Base-by-base conservation (phyloP, 1,284 basidiomycete species). In the Microbotryum lychnidis-dioicae region DNA sequence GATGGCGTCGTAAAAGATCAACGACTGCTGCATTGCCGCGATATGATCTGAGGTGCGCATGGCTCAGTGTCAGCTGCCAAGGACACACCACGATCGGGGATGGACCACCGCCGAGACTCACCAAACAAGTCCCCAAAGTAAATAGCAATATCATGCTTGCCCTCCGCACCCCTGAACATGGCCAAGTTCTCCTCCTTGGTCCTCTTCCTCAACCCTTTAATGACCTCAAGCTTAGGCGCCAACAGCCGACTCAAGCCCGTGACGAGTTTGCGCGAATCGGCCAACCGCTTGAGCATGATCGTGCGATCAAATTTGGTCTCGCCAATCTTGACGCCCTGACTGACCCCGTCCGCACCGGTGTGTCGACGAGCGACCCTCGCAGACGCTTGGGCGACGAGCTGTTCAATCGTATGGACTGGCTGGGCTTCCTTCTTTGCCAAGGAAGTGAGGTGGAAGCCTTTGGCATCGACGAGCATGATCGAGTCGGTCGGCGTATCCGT, bases 101-200 rank as follows among this genome's bases (percentile, higher is more conserved):
- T 20, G 16, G 50, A 48, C 16, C n/a, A 44, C 27, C 31, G 44
- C 27, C 31, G 44, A 16, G 46, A 71, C 78, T 60, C 65, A 89
- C 89, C 91, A 79, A 93, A 88, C 4, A 97, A 83, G 75, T 97
- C 93, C 51, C 89, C 90, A 77, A 96, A 83, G 74, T 97, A 92
- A 20, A 92, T 88, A 6, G 68, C 65, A 31, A 77, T 70, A 42
- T 73, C 71, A 50, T 70, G 68, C 52, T 70, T 63, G 3, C 68
- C 60, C 31, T 70, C 69, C 2, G 61, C 64, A 20, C 58, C 62
- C 27, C 33, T 56, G 50, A 65, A 64, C 37, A 67, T 37, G 4
- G 47, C 58, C n/a, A 54, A 50, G 23, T 60, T 56, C 74, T 56
- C 77, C 77, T 63, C 81, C 64, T 63, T 77, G 68, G 77, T 79